Conservation (phyloP, 805 yeast species). For the Nakazawaea pomicola region DNA sequence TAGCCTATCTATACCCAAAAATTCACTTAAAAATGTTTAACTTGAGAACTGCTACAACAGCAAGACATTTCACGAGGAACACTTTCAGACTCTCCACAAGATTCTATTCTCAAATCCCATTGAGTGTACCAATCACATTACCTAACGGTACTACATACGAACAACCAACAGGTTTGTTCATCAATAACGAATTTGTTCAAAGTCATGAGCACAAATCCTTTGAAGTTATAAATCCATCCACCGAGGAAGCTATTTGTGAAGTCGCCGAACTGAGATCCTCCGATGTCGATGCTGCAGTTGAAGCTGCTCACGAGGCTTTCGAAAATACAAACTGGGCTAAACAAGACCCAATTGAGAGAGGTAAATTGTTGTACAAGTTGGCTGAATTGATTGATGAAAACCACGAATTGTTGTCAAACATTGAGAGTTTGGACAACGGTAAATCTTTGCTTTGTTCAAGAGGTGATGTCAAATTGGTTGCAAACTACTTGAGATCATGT, state of each 20-base stretch:
- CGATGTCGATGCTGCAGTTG: conserved; percentile 48
- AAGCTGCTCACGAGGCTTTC: conserved; percentile 73
- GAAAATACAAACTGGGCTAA: conserved; percentile 38
- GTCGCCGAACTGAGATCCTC: conserved; percentile 49
- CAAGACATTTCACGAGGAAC: background rate
- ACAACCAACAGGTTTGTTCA: conserved; percentile 74
- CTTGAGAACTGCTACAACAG: background rate
- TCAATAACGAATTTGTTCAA: conserved; percentile 69
- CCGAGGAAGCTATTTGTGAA: conserved; percentile 64
- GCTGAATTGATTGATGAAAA: conserved; percentile 47
- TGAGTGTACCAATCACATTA: conserved; percentile 27
- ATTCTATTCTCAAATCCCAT: conserved; percentile 12
- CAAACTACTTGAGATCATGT: conserved; percentile 42
- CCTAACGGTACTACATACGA: conserved; percentile 54
- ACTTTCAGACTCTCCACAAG: conserved; percentile 7
- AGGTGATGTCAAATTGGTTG: conserved; percentile 42
- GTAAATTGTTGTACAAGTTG: conserved; percentile 34
- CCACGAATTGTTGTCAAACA: conserved; percentile 42
- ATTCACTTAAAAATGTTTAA: conserved; percentile 5
- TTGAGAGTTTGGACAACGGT: conserved; percentile 52
- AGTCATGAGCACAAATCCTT: conserved; percentile 57
- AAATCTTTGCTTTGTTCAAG: conserved; percentile 43
- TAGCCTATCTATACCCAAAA: background rate
- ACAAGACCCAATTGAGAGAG: conserved; percentile 40
- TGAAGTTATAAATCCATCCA: conserved; percentile 62